Percentiles rank a stretch among this genome's conserved stretches.
phyloP scores from a whole-genome alignment of 2,329 filamentous ascomycete genomes.

The Fusarium robinianum region DNA sequence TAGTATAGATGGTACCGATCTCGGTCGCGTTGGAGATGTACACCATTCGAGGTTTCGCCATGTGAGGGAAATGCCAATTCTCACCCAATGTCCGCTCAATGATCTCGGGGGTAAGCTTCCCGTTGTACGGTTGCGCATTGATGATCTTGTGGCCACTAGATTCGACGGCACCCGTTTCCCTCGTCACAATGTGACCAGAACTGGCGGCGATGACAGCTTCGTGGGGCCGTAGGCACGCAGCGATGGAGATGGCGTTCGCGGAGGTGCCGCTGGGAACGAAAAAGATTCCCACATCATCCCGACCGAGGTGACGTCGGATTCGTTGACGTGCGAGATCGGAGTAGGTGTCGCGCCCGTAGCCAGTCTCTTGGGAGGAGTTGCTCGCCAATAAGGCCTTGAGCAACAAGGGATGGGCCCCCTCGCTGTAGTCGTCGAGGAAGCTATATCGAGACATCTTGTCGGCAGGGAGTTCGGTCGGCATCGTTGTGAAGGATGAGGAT shows the following conservation, averaged over 20 bases:
- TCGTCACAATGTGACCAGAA: conserved; percentile 54
- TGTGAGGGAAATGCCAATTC: conserved; percentile 57
- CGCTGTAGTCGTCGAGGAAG: conserved; percentile 57
- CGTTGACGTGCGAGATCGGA: conserved; percentile 47
- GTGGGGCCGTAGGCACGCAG: conserved; percentile 54
- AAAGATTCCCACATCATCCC: conserved; percentile 50
- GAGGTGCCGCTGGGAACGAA: conserved; percentile 58
- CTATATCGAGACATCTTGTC: conserved; percentile 43
- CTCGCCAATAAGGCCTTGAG: conserved; percentile 51
- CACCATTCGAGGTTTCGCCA: conserved; percentile 55
- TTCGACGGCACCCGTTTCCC: conserved; percentile 57
- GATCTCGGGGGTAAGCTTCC: conserved; percentile 51
- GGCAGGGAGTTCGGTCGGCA: conserved; percentile 27
- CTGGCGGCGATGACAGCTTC: conserved; percentile 56
- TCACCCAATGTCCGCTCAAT: conserved; percentile 50
- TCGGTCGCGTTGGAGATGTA: conserved; percentile 59
- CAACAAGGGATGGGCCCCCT: conserved; percentile 55
- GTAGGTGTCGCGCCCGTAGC: conserved; percentile 54
- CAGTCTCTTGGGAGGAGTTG: conserved; percentile 51
- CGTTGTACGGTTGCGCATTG: conserved; percentile 49
- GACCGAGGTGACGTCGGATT: conserved; percentile 46
- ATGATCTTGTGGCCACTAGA: conserved; percentile 58
- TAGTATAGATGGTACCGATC: conserved; percentile 53
- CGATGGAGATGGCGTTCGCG: conserved; percentile 57
- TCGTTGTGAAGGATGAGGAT: no score